Percentiles rank a stretch among this genome's conserved stretches.
Evolutionary conservation across 1,284 basidiomycete genomes (phyloP).

Genomic region (Cutaneotrichosporon sp.): DNA sequence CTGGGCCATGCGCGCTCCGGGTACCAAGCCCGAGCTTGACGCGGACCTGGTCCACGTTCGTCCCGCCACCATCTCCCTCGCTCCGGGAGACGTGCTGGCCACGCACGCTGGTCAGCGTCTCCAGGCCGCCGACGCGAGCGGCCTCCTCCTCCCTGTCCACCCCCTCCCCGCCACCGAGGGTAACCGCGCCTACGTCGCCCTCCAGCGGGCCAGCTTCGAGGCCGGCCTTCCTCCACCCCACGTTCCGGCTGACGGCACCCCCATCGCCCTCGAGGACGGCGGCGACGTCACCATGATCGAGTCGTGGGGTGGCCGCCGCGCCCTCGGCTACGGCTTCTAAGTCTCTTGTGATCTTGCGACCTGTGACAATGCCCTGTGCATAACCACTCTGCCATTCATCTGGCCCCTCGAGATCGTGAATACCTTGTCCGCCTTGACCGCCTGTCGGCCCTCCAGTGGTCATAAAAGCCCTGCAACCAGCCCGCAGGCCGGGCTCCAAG

Average conservation of each 20-base stretch:
- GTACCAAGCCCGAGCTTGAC: slow-evolving; percentile 11
- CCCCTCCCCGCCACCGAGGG: slow-evolving; percentile 29
- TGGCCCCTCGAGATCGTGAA: neutral
- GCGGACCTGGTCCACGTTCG: slow-evolving; percentile 34
- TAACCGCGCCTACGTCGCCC: slow-evolving; percentile 29
- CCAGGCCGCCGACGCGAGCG: slow-evolving; percentile 16
- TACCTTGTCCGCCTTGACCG: no score
- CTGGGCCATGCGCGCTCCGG: slow-evolving; percentile 30
- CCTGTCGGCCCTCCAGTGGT: neutral
- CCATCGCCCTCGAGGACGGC: slow-evolving; percentile 33
- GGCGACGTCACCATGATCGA: slow-evolving; percentile 27
- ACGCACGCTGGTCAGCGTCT: slow-evolving; percentile 36
- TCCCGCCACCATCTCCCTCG: slow-evolving; percentile 29
- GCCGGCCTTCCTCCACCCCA: slow-evolving; percentile 41
- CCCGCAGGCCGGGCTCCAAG: no score
- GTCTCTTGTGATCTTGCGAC: neutral
- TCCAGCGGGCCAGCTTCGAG: slow-evolving; percentile 42
- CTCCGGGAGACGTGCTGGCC: slow-evolving; percentile 45
- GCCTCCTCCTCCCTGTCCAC: slow-evolving; percentile 39
- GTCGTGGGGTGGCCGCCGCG: slow-evolving; percentile 35
- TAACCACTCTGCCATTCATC: neutral
- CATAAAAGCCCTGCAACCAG: neutral
- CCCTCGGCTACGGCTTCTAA: slow-evolving; percentile 38
- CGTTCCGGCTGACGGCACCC: slow-evolving; percentile 20
- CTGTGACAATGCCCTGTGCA: neutral